These are phyloP conservation scores for Chaetomium globosum DNA, from an alignment of 2,329 filamentous ascomycete species.

Conservation along the genomic window DNA sequence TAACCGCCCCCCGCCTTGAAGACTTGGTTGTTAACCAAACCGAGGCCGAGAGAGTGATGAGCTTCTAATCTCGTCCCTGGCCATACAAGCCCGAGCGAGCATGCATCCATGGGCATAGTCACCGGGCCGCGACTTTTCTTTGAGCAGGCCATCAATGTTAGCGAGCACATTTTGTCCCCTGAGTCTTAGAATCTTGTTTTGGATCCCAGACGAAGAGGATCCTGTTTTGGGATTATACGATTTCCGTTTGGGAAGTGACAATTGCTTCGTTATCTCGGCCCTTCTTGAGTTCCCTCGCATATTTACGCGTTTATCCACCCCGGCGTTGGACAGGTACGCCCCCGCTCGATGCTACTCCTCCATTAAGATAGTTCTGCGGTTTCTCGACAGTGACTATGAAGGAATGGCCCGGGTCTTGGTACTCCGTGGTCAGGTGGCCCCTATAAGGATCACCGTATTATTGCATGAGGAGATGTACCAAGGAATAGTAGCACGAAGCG, in stretches of 20 bases:
- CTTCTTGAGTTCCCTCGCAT: not conserved
- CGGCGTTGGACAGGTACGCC: not conserved
- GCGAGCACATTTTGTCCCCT: not conserved
- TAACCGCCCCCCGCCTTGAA: not conserved
- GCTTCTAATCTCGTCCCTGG: not conserved
- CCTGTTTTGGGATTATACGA: not conserved
- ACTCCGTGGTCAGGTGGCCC: not conserved
- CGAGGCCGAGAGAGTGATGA: not conserved
- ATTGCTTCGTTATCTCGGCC: not conserved
- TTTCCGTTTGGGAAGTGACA: not conserved
- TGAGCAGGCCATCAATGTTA: not conserved
- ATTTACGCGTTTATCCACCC: not conserved
- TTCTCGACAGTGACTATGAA: not conserved
- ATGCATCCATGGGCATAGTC: not conserved
- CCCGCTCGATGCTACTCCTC: not conserved
- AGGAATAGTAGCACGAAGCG: not conserved
- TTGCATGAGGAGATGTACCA: not conserved
- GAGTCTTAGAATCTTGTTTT: not conserved
- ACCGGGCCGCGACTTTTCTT: not conserved
- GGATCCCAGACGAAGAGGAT: not conserved
- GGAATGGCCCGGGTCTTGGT: not conserved
- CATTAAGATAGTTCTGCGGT: not conserved
- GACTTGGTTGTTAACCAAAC: too few species aligned
- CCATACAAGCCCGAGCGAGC: not conserved
- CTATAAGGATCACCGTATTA: not conserved